Evolutionary conservation across 352 stramenopile species (phyloP), one percentile per base, ranked within the genome.

Genomic region (Globisporangium alternatum): DNA sequence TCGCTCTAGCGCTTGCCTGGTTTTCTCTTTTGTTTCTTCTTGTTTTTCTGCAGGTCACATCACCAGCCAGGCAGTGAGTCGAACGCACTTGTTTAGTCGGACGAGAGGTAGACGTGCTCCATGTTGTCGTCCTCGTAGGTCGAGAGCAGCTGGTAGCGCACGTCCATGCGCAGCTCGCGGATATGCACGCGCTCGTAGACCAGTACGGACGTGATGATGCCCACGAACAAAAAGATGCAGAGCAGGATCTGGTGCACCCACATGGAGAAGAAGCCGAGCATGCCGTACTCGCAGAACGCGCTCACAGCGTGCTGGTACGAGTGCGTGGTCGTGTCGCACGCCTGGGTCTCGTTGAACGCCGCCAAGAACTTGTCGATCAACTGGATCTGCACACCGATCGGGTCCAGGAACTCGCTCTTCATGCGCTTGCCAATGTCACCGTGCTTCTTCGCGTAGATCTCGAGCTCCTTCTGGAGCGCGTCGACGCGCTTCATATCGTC

Each of bases 231-330:
- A 35, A 90, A 75, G n/a, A 89, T 55, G 56, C 86, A 94, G 12
- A 94, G 63, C 57, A 91, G 59, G 39, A 94, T 81, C 75, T 94
- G 86, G 62, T 94, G 86, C 53, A 90, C 77, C 86, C 86, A 94
- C 81, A 94, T 89, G 15, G 83, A 90, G 58, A 91, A 90, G 64
- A 94, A 87, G 25, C 86, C 86, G 45, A 92, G 71, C 65, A 94
- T 89, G 55, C 86, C 83, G 67, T 86, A 92, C 70, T 89, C 85
- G 65, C 86, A 94, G 68, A 83, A 91, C 47, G 77, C 74, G 39
- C 72, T 69, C 30, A 83, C 68, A 7, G 82, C 86, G 51, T 84
- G 72, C 54, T 70, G 56, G 15, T 89, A 76, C 15, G 69, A 75
- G 30, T 60, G 71, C 39, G 80, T 74, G 4, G 88, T 72, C 28